Evolutionary conservation across 2,329 filamentous ascomycete species (phyloP).

Genomic region (Geosmithia morbida): DNA sequence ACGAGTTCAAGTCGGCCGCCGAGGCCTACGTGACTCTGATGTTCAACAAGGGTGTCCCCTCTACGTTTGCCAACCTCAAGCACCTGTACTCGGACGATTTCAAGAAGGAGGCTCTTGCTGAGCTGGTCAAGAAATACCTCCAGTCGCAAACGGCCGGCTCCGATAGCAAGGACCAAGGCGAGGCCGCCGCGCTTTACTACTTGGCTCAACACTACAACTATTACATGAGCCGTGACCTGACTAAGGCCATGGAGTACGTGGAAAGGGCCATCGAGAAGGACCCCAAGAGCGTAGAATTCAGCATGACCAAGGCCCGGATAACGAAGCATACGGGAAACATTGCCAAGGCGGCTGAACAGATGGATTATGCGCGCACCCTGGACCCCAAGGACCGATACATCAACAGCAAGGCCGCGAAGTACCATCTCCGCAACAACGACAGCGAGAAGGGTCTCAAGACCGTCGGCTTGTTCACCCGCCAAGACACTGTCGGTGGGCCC

Average conservation of each 20-base stretch:
- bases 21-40: constrained; percentile 69
- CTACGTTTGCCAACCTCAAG: constrained; percentile 93
- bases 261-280: constrained; percentile 71
- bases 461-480: constrained; percentile 86
- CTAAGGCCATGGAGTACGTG: constrained; percentile 69
- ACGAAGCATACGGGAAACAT: constrained; percentile 79
- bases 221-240: constrained; percentile 67
- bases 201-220: constrained; percentile 97
- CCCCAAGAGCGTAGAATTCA: constrained; percentile 73
- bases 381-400: constrained; percentile 92
- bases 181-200: constrained; percentile 77
- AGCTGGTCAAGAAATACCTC: constrained; percentile 67
- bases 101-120: constrained; percentile 66
- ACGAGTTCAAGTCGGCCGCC: constrained; percentile 66
- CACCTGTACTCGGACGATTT: constrained; percentile 65
- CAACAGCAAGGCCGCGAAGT: constrained; percentile 96
- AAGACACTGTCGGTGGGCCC: constrained; percentile 76
- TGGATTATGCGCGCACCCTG: constrained; percentile 74
- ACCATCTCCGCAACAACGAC: constrained; percentile 84
- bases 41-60: constrained; percentile 86
- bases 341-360: constrained; percentile 66
- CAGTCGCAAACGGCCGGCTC: constrained; percentile 38
- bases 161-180: constrained; percentile 40
- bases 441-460: constrained; percentile 76
- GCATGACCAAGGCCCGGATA: constrained; percentile 92